Percentiles rank a stretch among this genome's conserved stretches.
phyloP scores from a whole-genome alignment of 495 filamentous ascomycete genomes.

The Xylaria nigripes region DNA sequence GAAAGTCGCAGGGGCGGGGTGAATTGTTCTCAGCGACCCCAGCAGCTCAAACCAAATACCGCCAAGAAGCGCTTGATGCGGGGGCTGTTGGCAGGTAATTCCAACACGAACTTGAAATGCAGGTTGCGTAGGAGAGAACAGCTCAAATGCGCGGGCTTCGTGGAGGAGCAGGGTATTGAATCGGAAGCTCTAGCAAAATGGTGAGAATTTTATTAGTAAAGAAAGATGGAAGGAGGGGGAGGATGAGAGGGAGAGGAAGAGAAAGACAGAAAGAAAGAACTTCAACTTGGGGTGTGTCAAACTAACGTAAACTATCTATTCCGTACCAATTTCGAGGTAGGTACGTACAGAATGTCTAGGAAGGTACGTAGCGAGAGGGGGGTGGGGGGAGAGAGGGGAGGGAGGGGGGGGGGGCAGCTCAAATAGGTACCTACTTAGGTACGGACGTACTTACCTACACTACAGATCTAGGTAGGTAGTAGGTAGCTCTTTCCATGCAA shows the following conservation, averaged over 20 bases:
- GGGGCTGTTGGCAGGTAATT: slow-evolving; percentile 14
- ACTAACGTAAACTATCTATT: too few species aligned
- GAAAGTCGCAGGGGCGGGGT: slow-evolving; percentile 29
- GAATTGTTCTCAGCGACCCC: slow-evolving; percentile 29
- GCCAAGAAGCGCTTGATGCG: slow-evolving; percentile 12
- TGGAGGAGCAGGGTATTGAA: neutral
- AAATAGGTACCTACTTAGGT: too few species aligned
- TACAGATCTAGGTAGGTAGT: neutral
- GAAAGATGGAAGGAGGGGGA: slow-evolving; percentile 10
- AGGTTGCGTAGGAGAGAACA: neutral
- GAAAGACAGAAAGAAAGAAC: slow-evolving; percentile 12
- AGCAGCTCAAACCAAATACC: slow-evolving; percentile 9
- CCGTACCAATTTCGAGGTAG: slow-evolving; percentile 8
- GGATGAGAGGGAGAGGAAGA: slow-evolving; percentile 11
- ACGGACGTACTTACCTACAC: neutral
- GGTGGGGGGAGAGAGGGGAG: slow-evolving; percentile 17
- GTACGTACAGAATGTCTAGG: slow-evolving; percentile 23
- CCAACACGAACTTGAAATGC: neutral
- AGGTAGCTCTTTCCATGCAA: too few species aligned
- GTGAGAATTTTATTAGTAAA: neutral
- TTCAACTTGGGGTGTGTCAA: too few species aligned
- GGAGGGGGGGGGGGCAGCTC: slow-evolving; percentile 16
- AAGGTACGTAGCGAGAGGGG: slow-evolving; percentile 20
- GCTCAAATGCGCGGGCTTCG: neutral
- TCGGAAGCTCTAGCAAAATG: neutral